Base-by-base conservation (phyloP, 2,329 filamentous ascomycete genomes). In the Lasiodiplodia sp. region DNA sequence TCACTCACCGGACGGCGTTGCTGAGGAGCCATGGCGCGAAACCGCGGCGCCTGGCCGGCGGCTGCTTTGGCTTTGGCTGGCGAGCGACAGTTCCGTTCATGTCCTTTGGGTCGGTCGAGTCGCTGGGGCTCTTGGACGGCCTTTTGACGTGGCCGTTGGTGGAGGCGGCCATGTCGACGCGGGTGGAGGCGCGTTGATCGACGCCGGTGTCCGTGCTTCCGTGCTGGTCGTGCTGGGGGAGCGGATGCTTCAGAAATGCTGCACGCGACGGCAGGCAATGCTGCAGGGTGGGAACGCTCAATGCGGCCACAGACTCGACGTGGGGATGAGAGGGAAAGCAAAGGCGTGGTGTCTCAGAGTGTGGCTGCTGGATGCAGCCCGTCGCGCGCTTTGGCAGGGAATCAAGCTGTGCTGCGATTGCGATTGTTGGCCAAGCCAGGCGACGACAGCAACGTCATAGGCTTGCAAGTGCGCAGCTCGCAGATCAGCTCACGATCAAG, bases 121-220 rank as follows among this genome's bases (percentile, higher is more conserved):
- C 73, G 51, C 74, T 73, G 66, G 65, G n/a, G 51, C 23, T 78
- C 69, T 77, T 77, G 58, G 73, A 14, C 55, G 55, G 70, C 75
- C 77, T 78, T 71, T 77, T 80, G 44, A 76, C 76, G 71, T 75
- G 74, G 68, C 77, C 78, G 72, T 79, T 79, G 71, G 74, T 76
- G 69, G 75, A 77, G 69, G 71, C 75, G 73, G 77, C 77, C 78
- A 80, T 80, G 69, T 71, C 75, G 72, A 73, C 68, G 67, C 47
- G 66, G 57, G 58, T 58, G 67, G 23, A 60, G 67, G 57, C 58
- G 66, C 66, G 58, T 57, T 51, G 67, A 68, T 68, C 67, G 51
- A 40, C 67, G 31, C 34, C 55, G 60, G 25, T 21, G 67, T 68
- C 58, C 67, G 51, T 68, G 67, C 67, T 55, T 47, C 18, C 44